Evolutionary conservation across 2,329 filamentous ascomycete genomes (phyloP).

Genomic region (Monilinia polystroma): DNA sequence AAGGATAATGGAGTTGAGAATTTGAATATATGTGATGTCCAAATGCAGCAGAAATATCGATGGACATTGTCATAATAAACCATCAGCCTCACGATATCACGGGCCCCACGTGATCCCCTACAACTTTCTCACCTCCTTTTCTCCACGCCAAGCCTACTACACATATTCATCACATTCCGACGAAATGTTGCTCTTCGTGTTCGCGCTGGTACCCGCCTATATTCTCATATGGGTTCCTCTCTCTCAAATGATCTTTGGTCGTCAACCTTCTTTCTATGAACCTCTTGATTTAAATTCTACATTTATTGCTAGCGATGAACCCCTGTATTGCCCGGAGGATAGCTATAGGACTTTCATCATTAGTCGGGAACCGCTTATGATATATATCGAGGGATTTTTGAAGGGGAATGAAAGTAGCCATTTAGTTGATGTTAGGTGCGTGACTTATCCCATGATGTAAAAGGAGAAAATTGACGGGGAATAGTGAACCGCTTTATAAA

Average conservation of each 20-base stretch:
- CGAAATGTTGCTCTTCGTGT: conserved; percentile 37
- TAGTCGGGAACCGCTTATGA: conserved; percentile 52
- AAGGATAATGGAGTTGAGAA: no score
- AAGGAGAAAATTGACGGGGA: neutral
- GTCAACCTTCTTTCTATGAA: conserved; percentile 18
- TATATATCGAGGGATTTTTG: conserved; percentile 59
- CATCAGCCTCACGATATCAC: neutral
- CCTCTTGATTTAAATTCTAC: conserved; percentile 33
- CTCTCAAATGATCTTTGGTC: conserved; percentile 30
- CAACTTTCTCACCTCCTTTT: conserved; percentile 17
- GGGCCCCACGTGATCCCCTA: conserved; percentile 2
- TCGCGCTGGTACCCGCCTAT: conserved; percentile 36
- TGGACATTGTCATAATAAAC: neutral
- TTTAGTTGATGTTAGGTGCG: conserved; percentile 53
- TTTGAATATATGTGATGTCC: neutral
- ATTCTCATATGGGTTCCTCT: conserved; percentile 37
- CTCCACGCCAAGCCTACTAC: conserved; percentile 3
- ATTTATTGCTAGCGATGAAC: conserved; percentile 38
- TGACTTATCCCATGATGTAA: neutral
- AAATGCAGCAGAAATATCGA: neutral
- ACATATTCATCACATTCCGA: neutral
- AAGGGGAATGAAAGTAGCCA: conserved; percentile 49
- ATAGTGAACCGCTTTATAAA: conserved; percentile 49
- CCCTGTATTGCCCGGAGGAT: conserved; percentile 34
- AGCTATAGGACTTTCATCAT: conserved; percentile 48